These are phyloP conservation scores for Pseudocercospora crystallina DNA, from an alignment of 2,329 filamentous ascomycete species.

Conservation along the genomic window DNA sequence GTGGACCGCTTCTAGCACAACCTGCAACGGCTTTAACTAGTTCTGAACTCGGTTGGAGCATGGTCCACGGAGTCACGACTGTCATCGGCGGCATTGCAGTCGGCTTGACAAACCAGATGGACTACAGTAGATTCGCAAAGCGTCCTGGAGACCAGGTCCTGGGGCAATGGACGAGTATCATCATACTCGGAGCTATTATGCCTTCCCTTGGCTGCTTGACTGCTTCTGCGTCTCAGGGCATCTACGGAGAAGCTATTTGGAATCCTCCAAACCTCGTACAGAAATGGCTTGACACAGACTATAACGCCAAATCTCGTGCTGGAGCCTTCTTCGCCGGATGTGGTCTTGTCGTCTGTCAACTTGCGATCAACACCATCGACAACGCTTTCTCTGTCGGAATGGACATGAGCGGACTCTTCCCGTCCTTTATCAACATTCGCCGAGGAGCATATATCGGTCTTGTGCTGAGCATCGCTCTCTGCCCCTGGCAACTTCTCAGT, in stretches of 20 bases:
- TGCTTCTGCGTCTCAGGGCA: constrained; percentile 54
- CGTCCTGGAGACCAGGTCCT: constrained; percentile 45
- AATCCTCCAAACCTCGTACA: constrained; percentile 46
- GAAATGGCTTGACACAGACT: constrained; percentile 38
- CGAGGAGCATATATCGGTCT: constrained; percentile 53
- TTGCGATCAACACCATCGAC: constrained; percentile 47
- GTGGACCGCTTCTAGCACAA: constrained; percentile 37
- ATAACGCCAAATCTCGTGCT: constrained; percentile 38
- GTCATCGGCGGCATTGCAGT: constrained; percentile 47
- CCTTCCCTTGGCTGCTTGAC: constrained; percentile 58
- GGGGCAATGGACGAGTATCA: constrained; percentile 47
- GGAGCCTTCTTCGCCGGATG: constrained; percentile 49
- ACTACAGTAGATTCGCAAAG: constrained; percentile 35
- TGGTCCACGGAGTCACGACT: constrained; percentile 42
- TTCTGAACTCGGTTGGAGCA: constrained; percentile 44
- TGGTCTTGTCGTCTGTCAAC: constrained; percentile 47
- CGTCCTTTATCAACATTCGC: constrained; percentile 57
- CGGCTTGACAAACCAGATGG: constrained; percentile 47
- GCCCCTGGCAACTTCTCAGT: constrained; percentile 54
- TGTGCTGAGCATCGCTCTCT: constrained; percentile 46
- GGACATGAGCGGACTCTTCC: constrained; percentile 55
- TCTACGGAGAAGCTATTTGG: constrained; percentile 53
- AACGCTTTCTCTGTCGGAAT: constrained; percentile 56
- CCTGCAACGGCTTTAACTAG: constrained; percentile 31
- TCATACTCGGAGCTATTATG: constrained; percentile 50